Conservation (phyloP, 441 rosid genomes). For the Pelargonium myrrhifolium region DNA sequence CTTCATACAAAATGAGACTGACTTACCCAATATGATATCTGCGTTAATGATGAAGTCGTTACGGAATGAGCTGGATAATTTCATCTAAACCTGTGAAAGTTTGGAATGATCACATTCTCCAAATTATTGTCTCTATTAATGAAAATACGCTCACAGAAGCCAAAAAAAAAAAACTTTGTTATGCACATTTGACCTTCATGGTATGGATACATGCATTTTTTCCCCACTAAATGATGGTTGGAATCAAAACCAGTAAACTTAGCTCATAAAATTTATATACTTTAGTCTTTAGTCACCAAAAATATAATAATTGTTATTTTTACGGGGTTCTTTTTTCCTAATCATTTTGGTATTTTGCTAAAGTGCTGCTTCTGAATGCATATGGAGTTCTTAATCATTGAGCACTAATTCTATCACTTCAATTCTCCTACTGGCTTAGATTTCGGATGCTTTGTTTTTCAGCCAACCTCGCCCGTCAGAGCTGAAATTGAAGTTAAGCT, state of each 20-base stretch:
- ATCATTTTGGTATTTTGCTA: neutral
- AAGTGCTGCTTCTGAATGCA: slow-evolving; percentile 7
- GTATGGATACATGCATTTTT: neutral
- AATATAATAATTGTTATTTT: neutral
- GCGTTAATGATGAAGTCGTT: no score
- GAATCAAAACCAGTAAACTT: neutral
- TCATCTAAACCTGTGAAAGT: no score
- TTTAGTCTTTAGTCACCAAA: neutral
- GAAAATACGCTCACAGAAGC: neutral
- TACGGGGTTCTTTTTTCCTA: neutral
- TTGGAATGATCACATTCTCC: no score
- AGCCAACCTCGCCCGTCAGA: slow-evolving; percentile 71
- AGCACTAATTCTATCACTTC: neutral
- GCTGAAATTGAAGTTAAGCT: slow-evolving; percentile 89
- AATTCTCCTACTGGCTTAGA: slow-evolving; percentile 5
- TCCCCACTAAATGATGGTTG: neutral
- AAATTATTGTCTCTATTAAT: no score
- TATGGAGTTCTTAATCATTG: neutral
- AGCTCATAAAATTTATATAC: neutral
- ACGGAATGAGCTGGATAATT: no score
- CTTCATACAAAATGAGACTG: no score
- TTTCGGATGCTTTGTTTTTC: slow-evolving; percentile 28
- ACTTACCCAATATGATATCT: no score
- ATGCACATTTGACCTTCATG: neutral
- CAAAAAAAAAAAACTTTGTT: neutral